Conservation (phyloP, 139 green algal species). For the Pseudopediastrum boryanum region DNA sequence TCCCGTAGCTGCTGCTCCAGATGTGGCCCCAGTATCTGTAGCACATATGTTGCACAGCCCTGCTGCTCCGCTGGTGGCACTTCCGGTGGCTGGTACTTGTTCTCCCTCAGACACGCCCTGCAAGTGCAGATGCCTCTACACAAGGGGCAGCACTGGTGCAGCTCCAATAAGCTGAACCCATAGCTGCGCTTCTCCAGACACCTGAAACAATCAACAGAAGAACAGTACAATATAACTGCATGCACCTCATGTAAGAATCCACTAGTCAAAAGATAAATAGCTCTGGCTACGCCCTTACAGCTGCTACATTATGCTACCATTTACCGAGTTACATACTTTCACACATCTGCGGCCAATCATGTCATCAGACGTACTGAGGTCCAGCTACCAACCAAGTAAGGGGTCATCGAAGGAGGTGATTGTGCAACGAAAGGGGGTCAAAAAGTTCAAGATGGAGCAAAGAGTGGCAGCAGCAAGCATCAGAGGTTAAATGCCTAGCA, state of each 20-base stretch:
- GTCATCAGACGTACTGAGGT: too few species aligned
- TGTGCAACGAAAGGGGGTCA: too few species aligned
- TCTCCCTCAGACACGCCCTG: slow-evolving; percentile 33
- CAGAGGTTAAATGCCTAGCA: too few species aligned
- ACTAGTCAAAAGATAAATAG: background rate
- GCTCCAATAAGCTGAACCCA: background rate
- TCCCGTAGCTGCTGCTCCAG: slow-evolving; percentile 4
- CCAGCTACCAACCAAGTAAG: too few species aligned
- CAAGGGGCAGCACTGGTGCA: background rate
- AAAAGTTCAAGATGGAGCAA: too few species aligned
- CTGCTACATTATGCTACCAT: background rate
- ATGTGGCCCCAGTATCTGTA: slow-evolving; percentile 1
- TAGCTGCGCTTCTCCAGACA: slow-evolving; percentile 26
- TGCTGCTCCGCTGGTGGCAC: slow-evolving; percentile 22
- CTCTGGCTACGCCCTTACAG: background rate
- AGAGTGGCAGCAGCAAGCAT: too few species aligned
- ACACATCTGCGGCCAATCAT: too few species aligned
- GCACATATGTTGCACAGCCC: background rate
- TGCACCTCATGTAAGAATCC: background rate
- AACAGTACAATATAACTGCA: background rate
- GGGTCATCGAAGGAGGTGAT: too few species aligned
- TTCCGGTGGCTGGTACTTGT: background rate
- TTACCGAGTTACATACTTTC: background rate
- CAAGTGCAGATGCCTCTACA: slow-evolving; percentile 38
- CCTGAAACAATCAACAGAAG: background rate